A percentile compares a stretch with the other conserved stretches of the same genome.
Evolutionary conservation across 129 eudicot species (phyloP).

Genomic region (Artemisia annua): DNA sequence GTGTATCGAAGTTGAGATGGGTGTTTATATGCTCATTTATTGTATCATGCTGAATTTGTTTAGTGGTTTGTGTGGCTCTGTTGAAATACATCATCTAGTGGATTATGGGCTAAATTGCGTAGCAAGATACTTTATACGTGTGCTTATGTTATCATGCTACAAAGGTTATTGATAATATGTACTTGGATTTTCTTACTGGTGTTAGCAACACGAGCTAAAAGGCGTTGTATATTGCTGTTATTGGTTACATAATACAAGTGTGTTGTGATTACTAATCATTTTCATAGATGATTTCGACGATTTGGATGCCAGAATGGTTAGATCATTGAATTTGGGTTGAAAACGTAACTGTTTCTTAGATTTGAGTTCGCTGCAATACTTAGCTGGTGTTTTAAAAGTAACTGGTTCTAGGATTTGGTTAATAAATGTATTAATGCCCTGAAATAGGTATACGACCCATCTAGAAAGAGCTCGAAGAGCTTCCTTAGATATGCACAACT

Average conservation of each 20-base stretch:
- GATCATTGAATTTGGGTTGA: slow-evolving; percentile 9
- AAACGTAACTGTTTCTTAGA: neutral
- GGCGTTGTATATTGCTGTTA: too few species aligned
- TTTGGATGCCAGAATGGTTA: neutral
- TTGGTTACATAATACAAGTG: too few species aligned
- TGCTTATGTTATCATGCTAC: too few species aligned
- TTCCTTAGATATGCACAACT: neutral
- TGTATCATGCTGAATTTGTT: neutral
- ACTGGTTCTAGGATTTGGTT: neutral
- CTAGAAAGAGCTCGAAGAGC: neutral
- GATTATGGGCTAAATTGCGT: too few species aligned
- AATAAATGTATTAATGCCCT: neutral
- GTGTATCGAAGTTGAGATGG: neutral
- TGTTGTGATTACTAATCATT: too few species aligned
- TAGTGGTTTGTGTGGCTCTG: neutral
- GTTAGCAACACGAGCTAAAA: too few species aligned
- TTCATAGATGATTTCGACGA: neutral
- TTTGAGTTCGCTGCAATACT: neutral
- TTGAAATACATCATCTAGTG: neutral
- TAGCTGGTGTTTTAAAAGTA: neutral
- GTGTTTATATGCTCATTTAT: slow-evolving; percentile 6
- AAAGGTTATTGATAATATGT: too few species aligned
- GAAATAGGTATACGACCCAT: neutral
- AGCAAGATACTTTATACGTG: too few species aligned
- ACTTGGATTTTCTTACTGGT: too few species aligned